Evolutionary conservation across 768 basidiomycete genomes (phyloP).

Genomic region (Leccinum olivaceopallidum): DNA sequence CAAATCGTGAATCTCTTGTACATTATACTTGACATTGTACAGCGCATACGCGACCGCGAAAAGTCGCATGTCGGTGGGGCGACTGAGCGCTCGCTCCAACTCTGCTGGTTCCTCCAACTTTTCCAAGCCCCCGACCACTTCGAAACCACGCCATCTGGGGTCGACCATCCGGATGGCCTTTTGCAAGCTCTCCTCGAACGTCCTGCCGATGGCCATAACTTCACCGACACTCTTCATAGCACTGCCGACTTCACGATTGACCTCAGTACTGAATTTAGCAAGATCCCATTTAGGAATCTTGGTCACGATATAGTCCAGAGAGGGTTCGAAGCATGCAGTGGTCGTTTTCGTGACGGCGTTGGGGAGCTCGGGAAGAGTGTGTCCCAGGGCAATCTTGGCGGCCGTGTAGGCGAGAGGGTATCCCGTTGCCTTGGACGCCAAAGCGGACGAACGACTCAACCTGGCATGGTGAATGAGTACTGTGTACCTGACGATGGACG

Average conservation of each 20-base stretch:
- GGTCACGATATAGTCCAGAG: constrained; percentile 98
- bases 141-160: constrained; percentile 95
- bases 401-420: constrained; percentile 99
- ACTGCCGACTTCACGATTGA: constrained; percentile 92
- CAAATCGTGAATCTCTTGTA: constrained; percentile 87
- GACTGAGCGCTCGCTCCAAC: constrained; percentile 79
- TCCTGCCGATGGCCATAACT: constrained; percentile 99
- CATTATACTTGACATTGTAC: constrained; percentile 89
- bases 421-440: constrained; percentile 98
- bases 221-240: constrained; percentile 99
- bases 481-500: background rate
- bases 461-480: constrained; percentile 32
- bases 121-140: constrained; percentile 87
- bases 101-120: constrained; percentile 80
- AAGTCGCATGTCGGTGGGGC: constrained; percentile 93
- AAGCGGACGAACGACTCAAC: constrained; percentile 85
- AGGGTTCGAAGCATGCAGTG: constrained; percentile 98
- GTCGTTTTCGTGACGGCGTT: constrained; percentile 99
- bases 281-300: constrained; percentile 99
- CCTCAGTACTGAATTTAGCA: constrained; percentile 93
- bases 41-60: constrained; percentile 98
- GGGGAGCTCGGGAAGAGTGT: constrained; percentile 96
- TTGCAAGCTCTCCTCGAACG: constrained; percentile 97
- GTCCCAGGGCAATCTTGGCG: constrained; percentile 96
- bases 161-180: constrained; percentile 98